Conservation (phyloP, 441 rosid genomes). For the Corymbia citriodora region DNA sequence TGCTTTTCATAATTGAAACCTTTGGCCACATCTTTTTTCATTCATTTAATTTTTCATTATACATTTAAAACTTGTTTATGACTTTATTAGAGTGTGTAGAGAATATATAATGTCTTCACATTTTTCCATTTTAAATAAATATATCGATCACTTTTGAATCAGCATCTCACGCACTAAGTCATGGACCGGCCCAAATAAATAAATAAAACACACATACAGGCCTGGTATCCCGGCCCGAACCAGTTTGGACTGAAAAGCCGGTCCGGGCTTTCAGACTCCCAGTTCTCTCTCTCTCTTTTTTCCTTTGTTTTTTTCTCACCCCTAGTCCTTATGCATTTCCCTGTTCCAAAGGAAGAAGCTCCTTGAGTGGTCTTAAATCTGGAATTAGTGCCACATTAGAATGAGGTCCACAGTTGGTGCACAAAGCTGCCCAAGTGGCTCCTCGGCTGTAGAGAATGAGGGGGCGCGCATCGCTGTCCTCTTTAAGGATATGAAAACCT, state of each 20-base stretch:
- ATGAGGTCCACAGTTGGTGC: not conserved
- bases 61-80: not conserved
- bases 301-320: not conserved
- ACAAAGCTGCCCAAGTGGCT: not conserved
- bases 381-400: not conserved
- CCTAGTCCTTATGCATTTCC: not conserved
- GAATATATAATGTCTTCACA: not conserved
- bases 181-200: not conserved
- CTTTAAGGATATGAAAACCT: not conserved
- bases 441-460: not conserved
- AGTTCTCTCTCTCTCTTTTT: not conserved
- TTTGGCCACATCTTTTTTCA: not conserved
- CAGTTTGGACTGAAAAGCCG: not conserved
- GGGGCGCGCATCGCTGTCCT: not conserved
- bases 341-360: not conserved
- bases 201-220: not conserved
- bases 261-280: not conserved
- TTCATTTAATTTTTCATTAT: not conserved
- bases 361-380: not conserved
- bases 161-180: not conserved
- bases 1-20: not conserved
- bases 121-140: not conserved
- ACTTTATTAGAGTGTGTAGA: not conserved
- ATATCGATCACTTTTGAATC: not conserved
- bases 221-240: not conserved